These are phyloP conservation scores for Lagenidium giganteum DNA, from an alignment of 352 stramenopile genomes.

Conservation along the genomic window DNA sequence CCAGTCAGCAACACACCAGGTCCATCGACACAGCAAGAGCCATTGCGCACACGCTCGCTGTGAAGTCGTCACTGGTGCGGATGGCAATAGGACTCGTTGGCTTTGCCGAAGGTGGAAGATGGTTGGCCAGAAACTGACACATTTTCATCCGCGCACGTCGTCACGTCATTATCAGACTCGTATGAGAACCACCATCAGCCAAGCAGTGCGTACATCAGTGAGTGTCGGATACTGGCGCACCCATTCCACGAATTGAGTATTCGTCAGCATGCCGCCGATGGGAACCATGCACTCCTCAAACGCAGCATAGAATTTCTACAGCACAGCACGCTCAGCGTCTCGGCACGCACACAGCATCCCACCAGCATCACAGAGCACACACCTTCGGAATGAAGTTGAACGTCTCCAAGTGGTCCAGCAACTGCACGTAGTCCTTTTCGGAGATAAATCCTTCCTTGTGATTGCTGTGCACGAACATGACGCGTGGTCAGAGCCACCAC, in stretches of 20 bases:
- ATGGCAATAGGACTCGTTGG: slow-evolving; percentile 30
- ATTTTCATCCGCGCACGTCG: background rate
- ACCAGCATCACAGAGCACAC: background rate
- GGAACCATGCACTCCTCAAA: slow-evolving; percentile 73
- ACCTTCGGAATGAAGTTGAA: slow-evolving; percentile 66
- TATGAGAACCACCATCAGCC: background rate
- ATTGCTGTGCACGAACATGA: slow-evolving; percentile 14
- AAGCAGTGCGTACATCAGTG: slow-evolving; percentile 40
- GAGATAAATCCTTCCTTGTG: slow-evolving; percentile 53
- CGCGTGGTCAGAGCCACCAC: no score
- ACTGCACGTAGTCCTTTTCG: slow-evolving; percentile 64
- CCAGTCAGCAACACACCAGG: background rate
- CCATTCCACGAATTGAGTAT: slow-evolving; percentile 72
- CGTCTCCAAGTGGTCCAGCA: slow-evolving; percentile 62
- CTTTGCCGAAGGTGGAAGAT: slow-evolving; percentile 32
- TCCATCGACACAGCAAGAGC: no score
- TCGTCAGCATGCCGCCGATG: slow-evolving; percentile 41
- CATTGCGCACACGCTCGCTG: slow-evolving; percentile 26
- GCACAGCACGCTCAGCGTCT: no score
- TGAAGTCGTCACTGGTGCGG: slow-evolving; percentile 35
- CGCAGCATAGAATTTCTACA: slow-evolving; percentile 51
- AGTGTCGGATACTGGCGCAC: slow-evolving; percentile 58
- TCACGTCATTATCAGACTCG: no score
- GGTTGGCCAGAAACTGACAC: slow-evolving; percentile 35
- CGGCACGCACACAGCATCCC: no score